A percentile compares a stretch with the other conserved stretches of the same genome.
These are phyloP conservation scores for Omphalotus olearius DNA, from an alignment of 1,284 basidiomycete species.

Conservation along the genomic window DNA sequence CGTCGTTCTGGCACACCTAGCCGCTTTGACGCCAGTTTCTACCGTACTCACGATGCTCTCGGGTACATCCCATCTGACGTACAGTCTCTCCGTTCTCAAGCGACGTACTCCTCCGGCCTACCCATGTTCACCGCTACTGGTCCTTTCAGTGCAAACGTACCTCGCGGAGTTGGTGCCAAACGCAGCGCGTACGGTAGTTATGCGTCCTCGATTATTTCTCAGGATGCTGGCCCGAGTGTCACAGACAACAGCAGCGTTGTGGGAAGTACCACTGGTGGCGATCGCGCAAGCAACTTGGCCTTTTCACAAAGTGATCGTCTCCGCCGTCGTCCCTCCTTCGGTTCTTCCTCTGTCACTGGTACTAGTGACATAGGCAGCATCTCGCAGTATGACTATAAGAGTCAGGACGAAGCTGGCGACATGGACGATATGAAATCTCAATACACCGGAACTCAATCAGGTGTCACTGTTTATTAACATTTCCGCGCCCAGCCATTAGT, in stretches of 20 bases:
- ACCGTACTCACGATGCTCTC: slow-evolving; percentile 91
- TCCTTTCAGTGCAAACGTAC: slow-evolving; percentile 62
- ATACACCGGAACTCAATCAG: slow-evolving; percentile 77
- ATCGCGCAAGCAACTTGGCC: slow-evolving; percentile 51
- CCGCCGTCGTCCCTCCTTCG: slow-evolving; percentile 57
- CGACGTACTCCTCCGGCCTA: slow-evolving; percentile 86
- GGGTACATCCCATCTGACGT: slow-evolving; percentile 94
- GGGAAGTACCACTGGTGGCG: slow-evolving; percentile 39
- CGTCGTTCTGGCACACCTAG: slow-evolving; percentile 80
- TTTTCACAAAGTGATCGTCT: slow-evolving; percentile 71
- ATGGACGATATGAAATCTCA: slow-evolving; percentile 82
- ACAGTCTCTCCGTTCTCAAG: slow-evolving; percentile 91
- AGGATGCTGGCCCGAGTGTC: slow-evolving; percentile 66
- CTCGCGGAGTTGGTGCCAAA: slow-evolving; percentile 58
- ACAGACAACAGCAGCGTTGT: slow-evolving; percentile 60
- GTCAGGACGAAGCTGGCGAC: slow-evolving; percentile 73
- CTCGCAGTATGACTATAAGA: slow-evolving; percentile 82
- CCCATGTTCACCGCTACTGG: slow-evolving; percentile 77
- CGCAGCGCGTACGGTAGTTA: slow-evolving; percentile 81
- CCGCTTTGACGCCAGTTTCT: slow-evolving; percentile 92
- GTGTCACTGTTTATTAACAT: slow-evolving; percentile 74
- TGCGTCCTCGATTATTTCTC: slow-evolving; percentile 88
- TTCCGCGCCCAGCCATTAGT: not conserved
- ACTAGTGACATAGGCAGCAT: slow-evolving; percentile 66
- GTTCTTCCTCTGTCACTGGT: slow-evolving; percentile 64